Conservation (phyloP, 1,284 basidiomycete species). For the Afroboletus lepidellus region DNA sequence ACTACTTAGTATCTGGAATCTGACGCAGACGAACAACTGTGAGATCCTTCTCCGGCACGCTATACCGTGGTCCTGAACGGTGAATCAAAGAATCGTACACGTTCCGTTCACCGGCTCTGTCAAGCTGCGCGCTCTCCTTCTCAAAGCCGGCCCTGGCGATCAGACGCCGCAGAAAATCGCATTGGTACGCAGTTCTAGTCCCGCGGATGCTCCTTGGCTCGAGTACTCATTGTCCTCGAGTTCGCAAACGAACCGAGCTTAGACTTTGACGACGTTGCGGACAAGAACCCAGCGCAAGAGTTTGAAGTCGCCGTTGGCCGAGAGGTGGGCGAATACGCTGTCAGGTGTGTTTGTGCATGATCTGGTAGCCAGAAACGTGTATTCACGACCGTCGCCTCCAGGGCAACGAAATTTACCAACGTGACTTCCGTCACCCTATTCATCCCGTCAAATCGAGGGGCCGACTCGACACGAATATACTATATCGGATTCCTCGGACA, state of each 20-base stretch:
- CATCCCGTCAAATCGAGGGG: conserved; percentile 71
- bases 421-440: conserved; percentile 71
- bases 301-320: conserved; percentile 63
- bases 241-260: conserved; percentile 67
- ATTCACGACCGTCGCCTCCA: conserved; percentile 28
- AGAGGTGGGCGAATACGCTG: conserved; percentile 72
- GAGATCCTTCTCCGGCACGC: conserved; percentile 21
- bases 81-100: conserved; percentile 60
- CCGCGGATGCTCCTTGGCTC: neutral
- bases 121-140: conserved; percentile 67
- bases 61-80: conserved; percentile 8
- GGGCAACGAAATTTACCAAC: conserved; percentile 76
- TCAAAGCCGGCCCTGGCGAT: conserved; percentile 72
- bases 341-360: conserved; percentile 49
- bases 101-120: conserved; percentile 81
- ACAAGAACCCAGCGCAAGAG: conserved; percentile 64
- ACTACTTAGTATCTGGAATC: conserved; percentile 66
- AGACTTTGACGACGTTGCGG: conserved; percentile 73
- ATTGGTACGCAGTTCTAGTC: conserved; percentile 47
- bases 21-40: conserved; percentile 83
- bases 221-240: conserved; percentile 37
- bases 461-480: conserved; percentile 66
- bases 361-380: neutral
- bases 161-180: conserved; percentile 67
- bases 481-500: conserved; percentile 79